phyloP scores from a whole-genome alignment of 2,329 filamentous ascomycete genomes.

The Alternaria infectoria region DNA sequence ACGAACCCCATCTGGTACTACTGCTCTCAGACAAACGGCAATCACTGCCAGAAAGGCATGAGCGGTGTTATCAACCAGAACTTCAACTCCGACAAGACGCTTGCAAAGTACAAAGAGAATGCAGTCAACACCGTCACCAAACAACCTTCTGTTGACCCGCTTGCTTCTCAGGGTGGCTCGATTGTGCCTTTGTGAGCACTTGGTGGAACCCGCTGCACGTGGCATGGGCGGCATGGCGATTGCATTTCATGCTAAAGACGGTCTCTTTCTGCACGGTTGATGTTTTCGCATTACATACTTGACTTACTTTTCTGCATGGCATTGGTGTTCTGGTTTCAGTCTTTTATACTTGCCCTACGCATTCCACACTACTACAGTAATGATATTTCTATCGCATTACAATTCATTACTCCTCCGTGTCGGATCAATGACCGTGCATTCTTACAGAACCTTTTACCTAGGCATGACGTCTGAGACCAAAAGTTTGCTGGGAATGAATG shows the following conservation, averaged over 20 bases:
- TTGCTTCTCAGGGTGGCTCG: conserved; percentile 27
- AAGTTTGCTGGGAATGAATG: background rate
- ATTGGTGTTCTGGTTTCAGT: background rate
- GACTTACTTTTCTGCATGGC: background rate
- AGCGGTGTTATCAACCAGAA: conserved; percentile 71
- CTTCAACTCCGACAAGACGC: conserved; percentile 33
- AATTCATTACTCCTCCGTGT: no score
- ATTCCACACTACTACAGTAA: background rate
- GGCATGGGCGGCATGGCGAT: background rate
- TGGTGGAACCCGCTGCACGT: background rate
- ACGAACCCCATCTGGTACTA: conserved; percentile 79
- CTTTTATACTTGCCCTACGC: background rate
- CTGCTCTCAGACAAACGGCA: conserved; percentile 67
- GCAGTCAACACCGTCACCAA: conserved; percentile 27
- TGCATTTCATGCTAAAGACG: background rate
- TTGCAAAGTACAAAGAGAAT: conserved; percentile 37
- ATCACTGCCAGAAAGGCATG: conserved; percentile 77
- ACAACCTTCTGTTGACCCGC: conserved; percentile 26
- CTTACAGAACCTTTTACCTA: no score
- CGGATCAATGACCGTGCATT: no score
- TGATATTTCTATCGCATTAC: background rate
- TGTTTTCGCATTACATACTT: background rate
- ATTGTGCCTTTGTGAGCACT: conserved; percentile 30
- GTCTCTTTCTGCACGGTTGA: background rate
- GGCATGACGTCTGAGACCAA: no score